phyloP scores from a whole-genome alignment of 192 early-diverging fungal genomes.

The Backusella tarrabulga region DNA sequence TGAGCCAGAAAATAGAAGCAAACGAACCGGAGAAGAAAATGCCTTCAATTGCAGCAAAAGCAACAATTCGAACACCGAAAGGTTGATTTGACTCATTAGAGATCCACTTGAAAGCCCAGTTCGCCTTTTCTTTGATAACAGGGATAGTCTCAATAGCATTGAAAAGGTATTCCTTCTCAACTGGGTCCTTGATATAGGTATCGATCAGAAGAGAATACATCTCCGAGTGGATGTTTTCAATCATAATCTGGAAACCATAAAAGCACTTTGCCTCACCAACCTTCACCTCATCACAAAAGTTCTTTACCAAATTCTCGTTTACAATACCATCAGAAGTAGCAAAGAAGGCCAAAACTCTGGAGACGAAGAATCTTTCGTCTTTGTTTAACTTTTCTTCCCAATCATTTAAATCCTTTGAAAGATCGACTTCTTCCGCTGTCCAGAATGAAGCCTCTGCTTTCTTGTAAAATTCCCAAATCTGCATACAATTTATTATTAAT shows the following conservation, averaged over 20 bases:
- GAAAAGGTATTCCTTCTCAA: slow-evolving; percentile 80
- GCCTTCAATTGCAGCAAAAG: slow-evolving; percentile 97
- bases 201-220: slow-evolving; percentile 94
- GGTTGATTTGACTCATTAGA: slow-evolving; percentile 53
- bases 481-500: not conserved
- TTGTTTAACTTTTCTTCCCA: slow-evolving; percentile 82
- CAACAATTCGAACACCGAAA: slow-evolving; percentile 89
- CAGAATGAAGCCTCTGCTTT: slow-evolving; percentile 95
- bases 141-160: slow-evolving; percentile 92
- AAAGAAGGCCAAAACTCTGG: slow-evolving; percentile 90
- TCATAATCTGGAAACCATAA: slow-evolving; percentile 98
- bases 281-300: slow-evolving; percentile 88
- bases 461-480: slow-evolving; percentile 67
- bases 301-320: slow-evolving; percentile 88
- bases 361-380: slow-evolving; percentile 88
- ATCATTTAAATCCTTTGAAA: slow-evolving; percentile 83
- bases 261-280: slow-evolving; percentile 90
- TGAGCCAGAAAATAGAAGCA: slow-evolving; percentile 98
- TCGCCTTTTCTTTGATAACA: slow-evolving; percentile 91
- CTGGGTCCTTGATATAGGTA: slow-evolving; percentile 86
- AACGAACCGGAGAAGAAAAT: slow-evolving; percentile 98
- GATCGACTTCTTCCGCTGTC: slow-evolving; percentile 93
- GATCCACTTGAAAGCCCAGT: slow-evolving; percentile 96
- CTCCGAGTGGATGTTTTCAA: slow-evolving; percentile 93
- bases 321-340: slow-evolving; percentile 93